phyloP scores from a whole-genome alignment of 768 basidiomycete species.

The Suillus americanus region DNA sequence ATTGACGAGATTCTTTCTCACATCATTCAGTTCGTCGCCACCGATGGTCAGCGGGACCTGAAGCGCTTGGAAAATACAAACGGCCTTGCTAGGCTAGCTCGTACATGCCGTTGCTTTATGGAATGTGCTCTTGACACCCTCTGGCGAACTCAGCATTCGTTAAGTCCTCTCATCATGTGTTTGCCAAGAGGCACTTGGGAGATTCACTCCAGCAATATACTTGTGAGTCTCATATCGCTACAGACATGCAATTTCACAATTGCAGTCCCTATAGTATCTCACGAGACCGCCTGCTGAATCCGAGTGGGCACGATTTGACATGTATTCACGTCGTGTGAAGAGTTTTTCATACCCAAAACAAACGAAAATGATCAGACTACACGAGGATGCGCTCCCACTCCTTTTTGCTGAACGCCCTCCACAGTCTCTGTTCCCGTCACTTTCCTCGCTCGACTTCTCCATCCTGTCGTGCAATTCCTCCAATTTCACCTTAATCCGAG shows the following conservation, averaged over 20 bases:
- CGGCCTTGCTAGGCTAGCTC: conserved; percentile 28
- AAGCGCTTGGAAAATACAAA: conserved; percentile 19
- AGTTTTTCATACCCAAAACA: conserved; percentile 24
- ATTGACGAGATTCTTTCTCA: conserved; percentile 25
- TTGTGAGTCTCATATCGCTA: conserved; percentile 19
- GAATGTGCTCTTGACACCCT: conserved; percentile 32
- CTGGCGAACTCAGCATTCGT: conserved; percentile 30
- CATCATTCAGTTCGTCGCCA: conserved; percentile 25
- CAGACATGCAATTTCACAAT: background rate
- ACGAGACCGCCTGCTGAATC: conserved; percentile 16
- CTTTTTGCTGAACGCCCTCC: conserved; percentile 24
- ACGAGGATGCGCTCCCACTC: conserved; percentile 22
- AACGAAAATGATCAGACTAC: conserved; percentile 20
- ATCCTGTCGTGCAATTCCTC: conserved; percentile 23
- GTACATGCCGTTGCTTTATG: conserved; percentile 27
- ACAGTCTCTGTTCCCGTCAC: conserved; percentile 22
- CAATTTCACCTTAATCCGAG: conserved; percentile 18
- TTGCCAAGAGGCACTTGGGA: conserved; percentile 27
- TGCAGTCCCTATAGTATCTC: conserved; percentile 16
- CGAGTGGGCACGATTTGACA: conserved; percentile 24
- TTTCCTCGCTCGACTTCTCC: conserved; percentile 26
- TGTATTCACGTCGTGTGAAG: conserved; percentile 26
- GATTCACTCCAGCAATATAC: conserved; percentile 14
- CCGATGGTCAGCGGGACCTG: conserved; percentile 17
- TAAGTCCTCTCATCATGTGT: conserved; percentile 29